These are phyloP conservation scores for Suillus cothurnatus DNA, from an alignment of 768 basidiomycete species.

Conservation along the genomic window DNA sequence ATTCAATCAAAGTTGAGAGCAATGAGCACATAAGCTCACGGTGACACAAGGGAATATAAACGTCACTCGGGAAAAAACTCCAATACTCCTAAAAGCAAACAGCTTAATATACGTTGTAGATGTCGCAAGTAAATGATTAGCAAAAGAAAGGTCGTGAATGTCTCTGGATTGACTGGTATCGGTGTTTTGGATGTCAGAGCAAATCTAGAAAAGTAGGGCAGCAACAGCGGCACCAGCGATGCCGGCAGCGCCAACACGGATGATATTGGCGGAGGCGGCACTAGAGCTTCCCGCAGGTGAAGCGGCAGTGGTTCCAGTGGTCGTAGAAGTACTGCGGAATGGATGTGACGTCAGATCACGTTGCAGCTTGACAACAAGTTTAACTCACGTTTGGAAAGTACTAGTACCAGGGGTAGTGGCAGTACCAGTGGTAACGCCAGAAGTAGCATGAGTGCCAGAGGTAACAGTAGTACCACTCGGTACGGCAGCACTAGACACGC, in stretches of 20 bases:
- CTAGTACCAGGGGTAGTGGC: not conserved
- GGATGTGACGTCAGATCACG: constrained; percentile 15
- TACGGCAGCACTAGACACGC: constrained; percentile 11
- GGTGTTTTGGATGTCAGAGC: constrained; percentile 13
- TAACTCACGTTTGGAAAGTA: constrained; percentile 25
- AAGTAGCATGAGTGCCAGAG: constrained; percentile 1
- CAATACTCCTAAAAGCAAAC: constrained; percentile 7
- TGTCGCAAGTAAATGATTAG: constrained; percentile 14
- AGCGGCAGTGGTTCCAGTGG: constrained; percentile 20
- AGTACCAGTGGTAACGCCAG: not conserved
- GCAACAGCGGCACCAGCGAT: constrained; percentile 35
- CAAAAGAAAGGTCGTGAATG: constrained; percentile 13
- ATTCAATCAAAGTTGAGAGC: constrained; percentile 8
- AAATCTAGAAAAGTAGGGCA: constrained; percentile 40
- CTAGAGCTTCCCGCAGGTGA: constrained; percentile 32
- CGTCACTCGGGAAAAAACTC: constrained; percentile 1
- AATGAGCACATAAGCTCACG: constrained; percentile 6
- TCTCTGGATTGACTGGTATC: constrained; percentile 24
- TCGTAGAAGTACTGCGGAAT: constrained; percentile 13
- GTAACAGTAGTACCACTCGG: constrained; percentile 1
- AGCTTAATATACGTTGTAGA: constrained; percentile 20
- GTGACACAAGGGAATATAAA: constrained; percentile 6
- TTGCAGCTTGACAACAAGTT: not conserved
- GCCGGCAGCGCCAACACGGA: constrained; percentile 48
- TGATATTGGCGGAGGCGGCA: constrained; percentile 43